Evolutionary conservation across 1,284 basidiomycete genomes (phyloP).

Genomic region (Fomitopsis schrenkii): DNA sequence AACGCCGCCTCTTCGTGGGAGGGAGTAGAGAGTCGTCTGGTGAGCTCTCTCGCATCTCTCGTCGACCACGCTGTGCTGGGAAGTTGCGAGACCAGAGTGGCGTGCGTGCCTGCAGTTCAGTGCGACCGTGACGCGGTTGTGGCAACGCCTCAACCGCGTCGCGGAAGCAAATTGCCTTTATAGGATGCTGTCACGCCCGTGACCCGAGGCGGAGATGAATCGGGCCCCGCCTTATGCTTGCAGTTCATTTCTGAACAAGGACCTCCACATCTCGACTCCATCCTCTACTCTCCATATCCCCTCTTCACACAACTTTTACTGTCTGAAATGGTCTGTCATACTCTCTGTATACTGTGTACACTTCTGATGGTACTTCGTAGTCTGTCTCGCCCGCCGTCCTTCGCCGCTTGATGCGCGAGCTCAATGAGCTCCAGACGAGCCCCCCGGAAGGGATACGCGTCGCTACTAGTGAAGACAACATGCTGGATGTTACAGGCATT

Average conservation of each 20-base stretch:
- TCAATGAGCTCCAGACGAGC: constrained; percentile 70
- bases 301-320: neutral
- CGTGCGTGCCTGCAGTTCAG: neutral
- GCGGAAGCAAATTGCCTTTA: neutral
- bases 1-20: neutral
- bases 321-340: neutral
- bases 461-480: constrained; percentile 78
- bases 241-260: constrained; percentile 23
- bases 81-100: neutral
- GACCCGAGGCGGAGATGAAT: constrained; percentile 18
- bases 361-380: constrained; percentile 17
- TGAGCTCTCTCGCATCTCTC: neutral
- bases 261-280: constrained; percentile 1
- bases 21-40: neutral
- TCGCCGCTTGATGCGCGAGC: constrained; percentile 82
- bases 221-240: constrained; percentile 16
- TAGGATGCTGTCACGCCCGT: neutral
- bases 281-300: neutral
- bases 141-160: neutral
- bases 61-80: neutral
- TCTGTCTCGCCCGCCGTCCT: constrained; percentile 50
- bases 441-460: constrained; percentile 89
- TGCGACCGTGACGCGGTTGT: neutral
- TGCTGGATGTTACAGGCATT: constrained; percentile 77
- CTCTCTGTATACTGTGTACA: neutral